Conservation (phyloP, 441 rosid genomes). For the Populus hybrid region DNA sequence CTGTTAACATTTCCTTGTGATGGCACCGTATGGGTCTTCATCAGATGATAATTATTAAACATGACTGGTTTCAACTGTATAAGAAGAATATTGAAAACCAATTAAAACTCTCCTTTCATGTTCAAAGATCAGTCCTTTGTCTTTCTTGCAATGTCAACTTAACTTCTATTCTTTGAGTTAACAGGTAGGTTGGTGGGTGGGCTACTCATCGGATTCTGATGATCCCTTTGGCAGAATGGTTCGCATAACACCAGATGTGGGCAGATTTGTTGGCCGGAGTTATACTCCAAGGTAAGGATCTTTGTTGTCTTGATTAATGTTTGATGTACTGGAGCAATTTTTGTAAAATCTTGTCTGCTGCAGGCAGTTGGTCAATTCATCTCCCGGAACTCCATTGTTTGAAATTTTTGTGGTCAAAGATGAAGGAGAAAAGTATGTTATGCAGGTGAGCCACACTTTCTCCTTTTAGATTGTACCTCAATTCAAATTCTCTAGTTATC, state of each 20-base stretch:
- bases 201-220: constrained; percentile 68
- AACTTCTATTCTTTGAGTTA: constrained; percentile 16
- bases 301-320: constrained; percentile 11
- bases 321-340: constrained; percentile 14
- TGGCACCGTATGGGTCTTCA: neutral
- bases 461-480: constrained; percentile 10
- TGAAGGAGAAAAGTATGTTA: constrained; percentile 53
- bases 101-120: neutral
- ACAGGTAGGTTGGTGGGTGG: constrained; percentile 99
- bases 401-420: constrained; percentile 90
- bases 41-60: neutral
- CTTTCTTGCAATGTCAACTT: neutral
- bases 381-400: constrained; percentile 83
- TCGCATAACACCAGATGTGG: constrained; percentile 77
- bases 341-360: constrained; percentile 27
- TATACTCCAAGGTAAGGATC: constrained; percentile 71
- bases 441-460: constrained; percentile 56
- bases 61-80: neutral
- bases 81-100: neutral
- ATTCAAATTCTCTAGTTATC: neutral
- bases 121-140: neutral
- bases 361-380: constrained; percentile 81
- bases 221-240: constrained; percentile 88
- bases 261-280: constrained; percentile 86
- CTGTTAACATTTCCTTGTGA: neutral